phyloP scores from a whole-genome alignment of 495 filamentous ascomycete species.

The Daldinia caldariorum region DNA sequence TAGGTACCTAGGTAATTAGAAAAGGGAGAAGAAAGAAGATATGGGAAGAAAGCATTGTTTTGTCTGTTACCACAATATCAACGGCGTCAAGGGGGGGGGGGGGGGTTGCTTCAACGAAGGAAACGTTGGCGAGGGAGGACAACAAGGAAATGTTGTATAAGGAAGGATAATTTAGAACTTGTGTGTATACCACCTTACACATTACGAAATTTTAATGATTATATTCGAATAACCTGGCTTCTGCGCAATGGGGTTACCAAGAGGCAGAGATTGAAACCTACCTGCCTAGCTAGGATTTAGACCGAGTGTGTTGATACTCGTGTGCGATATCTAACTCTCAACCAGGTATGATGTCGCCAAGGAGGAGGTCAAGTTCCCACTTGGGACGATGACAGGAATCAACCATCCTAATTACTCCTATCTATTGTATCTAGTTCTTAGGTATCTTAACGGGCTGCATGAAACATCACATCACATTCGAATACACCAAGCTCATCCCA shows the following conservation, averaged over 20 bases:
- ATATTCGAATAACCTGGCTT: neutral
- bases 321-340: neutral
- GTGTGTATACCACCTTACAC: constrained; percentile 33
- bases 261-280: too few relatives aligned
- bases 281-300: too few relatives aligned
- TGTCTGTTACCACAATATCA: neutral
- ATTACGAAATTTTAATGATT: constrained; percentile 26
- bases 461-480: neutral
- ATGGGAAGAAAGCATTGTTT: constrained; percentile 1
- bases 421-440: neutral
- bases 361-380: constrained; percentile 16
- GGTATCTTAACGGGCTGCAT: neutral
- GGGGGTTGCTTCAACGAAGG: neutral
- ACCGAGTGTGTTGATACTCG: neutral
- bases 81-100: neutral
- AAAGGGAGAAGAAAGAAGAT: neutral
- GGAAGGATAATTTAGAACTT: constrained; percentile 7
- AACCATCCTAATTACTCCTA: neutral
- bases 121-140: neutral
- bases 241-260: neutral
- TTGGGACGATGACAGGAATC: constrained; percentile 16
- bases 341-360: neutral
- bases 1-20: neutral
- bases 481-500: constrained; percentile 3
- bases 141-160: neutral